Base-by-base conservation (phyloP, 805 yeast species). In the Metschnikowia kofuensis region DNA sequence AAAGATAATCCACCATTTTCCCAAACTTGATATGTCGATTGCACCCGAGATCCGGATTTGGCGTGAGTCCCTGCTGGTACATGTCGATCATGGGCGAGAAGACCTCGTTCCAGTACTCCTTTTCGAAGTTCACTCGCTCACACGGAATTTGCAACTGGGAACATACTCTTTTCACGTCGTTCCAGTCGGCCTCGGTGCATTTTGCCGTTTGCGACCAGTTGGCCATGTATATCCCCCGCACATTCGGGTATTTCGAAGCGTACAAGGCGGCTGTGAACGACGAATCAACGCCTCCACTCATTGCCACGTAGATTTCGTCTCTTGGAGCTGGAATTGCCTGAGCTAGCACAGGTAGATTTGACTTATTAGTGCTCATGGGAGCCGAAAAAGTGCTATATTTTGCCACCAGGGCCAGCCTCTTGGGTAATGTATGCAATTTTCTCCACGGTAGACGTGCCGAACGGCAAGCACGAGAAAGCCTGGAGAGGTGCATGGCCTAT, bases 281-380 rank as follows among this genome's bases (percentile, higher is more conserved):
- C 0, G 97, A 91, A 66, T 94, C 99, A 0, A 94, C 98, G 0
- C 99, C 99, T 0, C 96, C 87, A 1, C 97, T 89, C 96, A 94
- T 88, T 7, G 98, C 97, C 6, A 94, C 81, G 16, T 87, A 69
- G 21, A 92, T 78, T 46, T 77, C 80, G 58, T 88, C 96, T 31
- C 74, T 64, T 9, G 54, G 54, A 0, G 57, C 52, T 0, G 92
- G 92, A 15, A 56, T 52, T 6, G 60, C 64, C 62, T 75, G 89
- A 2, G 49, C 39, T 47, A 66, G 67, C 5, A 32, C 34, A 29
- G 32, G 13, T 29, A 10, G 6, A 30, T 10, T 9, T 30, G 32
- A 5, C 13, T 30, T 30, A 30, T 30, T 30, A 30, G 32, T 30
- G 10, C 3, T 6, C 10, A 30, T 6, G 32, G 6, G 13, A 12